A percentile compares a stretch with the other conserved stretches of the same genome.
phyloP scores from a whole-genome alignment of 805 yeast species.

The Lachancea cidri region DNA sequence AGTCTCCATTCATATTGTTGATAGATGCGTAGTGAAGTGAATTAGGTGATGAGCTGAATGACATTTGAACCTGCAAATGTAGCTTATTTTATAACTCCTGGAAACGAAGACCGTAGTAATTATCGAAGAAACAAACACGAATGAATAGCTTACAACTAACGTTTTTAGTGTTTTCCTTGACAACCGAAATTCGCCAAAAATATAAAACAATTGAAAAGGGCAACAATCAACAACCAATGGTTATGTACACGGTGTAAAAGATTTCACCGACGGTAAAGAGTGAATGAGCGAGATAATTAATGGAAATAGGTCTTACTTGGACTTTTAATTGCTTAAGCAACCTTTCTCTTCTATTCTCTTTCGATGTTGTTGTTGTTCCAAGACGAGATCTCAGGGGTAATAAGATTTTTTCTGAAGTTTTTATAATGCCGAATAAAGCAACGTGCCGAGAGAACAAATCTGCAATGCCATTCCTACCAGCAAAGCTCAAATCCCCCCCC shows the following conservation, averaged over 20 bases:
- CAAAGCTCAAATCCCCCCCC: no score
- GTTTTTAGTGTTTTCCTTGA: not conserved
- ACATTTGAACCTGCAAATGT: conserved; percentile 20
- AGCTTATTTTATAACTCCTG: not conserved
- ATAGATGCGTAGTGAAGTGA: not conserved
- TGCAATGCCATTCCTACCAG: no score
- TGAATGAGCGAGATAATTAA: not conserved
- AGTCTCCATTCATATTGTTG: conserved; percentile 2
- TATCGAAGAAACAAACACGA: no score
- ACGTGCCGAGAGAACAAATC: not conserved
- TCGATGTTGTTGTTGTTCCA: not conserved
- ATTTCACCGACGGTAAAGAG: no score
- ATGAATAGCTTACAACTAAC: not conserved
- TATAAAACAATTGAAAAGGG: not conserved
- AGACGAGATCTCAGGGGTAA: conserved; percentile 3
- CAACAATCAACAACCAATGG: not conserved
- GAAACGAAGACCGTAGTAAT: not conserved
- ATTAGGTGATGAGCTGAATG: conserved; percentile 7
- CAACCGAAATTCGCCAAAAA: not conserved
- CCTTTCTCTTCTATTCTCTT: not conserved
- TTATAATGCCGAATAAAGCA: not conserved
- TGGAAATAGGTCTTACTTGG: not conserved
- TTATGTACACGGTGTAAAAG: not conserved
- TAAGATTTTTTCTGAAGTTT: conserved; percentile 1
- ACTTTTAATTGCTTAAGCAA: not conserved